Evolutionary conservation across 345 rosid genomes (phyloP).

Genomic region (Trapa incisa): DNA sequence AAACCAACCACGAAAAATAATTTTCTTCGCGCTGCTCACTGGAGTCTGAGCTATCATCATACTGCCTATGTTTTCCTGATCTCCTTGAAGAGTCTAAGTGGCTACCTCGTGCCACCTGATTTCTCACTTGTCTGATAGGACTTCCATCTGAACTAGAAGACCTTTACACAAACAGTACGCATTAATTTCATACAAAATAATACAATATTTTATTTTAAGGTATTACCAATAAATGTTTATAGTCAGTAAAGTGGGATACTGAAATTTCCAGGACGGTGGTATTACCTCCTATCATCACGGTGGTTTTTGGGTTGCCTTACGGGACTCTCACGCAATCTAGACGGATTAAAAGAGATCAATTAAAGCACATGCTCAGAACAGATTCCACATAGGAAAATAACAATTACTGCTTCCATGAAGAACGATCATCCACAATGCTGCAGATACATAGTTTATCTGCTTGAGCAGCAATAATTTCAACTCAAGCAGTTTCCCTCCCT

Average conservation of each 20-base stretch:
- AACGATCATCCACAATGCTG: not conserved
- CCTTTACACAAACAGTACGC: not conserved
- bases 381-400: too few relatives aligned
- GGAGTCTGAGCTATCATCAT: constrained; percentile 16
- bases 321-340: constrained; percentile 3
- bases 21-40: constrained; percentile 22
- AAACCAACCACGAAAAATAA: constrained; percentile 20
- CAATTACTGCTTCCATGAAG: not conserved
- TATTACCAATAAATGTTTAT: not conserved
- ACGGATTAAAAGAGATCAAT: not conserved
- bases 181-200: not conserved
- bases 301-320: constrained; percentile 7
- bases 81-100: constrained; percentile 18
- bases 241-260: not conserved
- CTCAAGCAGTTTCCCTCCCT: not conserved
- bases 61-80: constrained; percentile 21
- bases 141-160: constrained; percentile 9
- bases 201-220: not conserved
- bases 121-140: constrained; percentile 9
- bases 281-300: not conserved
- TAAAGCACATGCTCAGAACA: not conserved
- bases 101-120: constrained; percentile 10
- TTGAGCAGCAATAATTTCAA: not conserved
- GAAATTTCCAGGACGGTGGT: not conserved
- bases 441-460: not conserved